phyloP scores from a whole-genome alignment of 768 basidiomycete genomes.

The Termitomyces sp. region DNA sequence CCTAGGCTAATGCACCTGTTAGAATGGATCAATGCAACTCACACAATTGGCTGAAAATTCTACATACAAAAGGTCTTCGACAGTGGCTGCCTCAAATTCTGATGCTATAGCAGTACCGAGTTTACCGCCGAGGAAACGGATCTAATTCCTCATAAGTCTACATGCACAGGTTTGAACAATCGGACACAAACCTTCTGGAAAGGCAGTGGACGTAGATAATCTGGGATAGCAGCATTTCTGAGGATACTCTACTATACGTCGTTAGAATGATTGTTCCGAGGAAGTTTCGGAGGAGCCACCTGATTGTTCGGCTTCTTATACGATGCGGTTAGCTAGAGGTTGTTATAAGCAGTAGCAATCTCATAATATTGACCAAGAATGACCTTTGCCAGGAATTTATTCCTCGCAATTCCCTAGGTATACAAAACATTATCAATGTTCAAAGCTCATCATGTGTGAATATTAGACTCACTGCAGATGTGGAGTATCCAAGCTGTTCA shows the following conservation, averaged over 20 bases:
- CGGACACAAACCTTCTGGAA: constrained; percentile 72
- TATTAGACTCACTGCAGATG: constrained; percentile 67
- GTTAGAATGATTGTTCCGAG: neutral
- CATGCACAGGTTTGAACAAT: neutral
- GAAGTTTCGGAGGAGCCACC: constrained; percentile 32
- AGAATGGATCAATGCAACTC: neutral
- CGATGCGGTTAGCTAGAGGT: constrained; percentile 75
- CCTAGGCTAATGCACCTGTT: constrained; percentile 56
- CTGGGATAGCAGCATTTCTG: constrained; percentile 77
- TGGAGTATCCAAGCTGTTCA: constrained; percentile 82
- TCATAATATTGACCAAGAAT: constrained; percentile 2
- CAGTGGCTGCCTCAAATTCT: constrained; percentile 86
- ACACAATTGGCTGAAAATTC: neutral
- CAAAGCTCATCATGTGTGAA: neutral
- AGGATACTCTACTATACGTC: constrained; percentile 75
- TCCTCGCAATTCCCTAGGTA: constrained; percentile 79
- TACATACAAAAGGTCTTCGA: constrained; percentile 85
- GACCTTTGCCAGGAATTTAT: constrained; percentile 95
- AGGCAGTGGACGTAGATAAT: constrained; percentile 78
- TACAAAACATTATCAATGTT: neutral
- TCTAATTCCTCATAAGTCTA: constrained; percentile 39
- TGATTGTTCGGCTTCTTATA: constrained; percentile 90
- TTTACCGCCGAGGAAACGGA: constrained; percentile 93
- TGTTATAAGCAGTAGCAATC: constrained; percentile 3
- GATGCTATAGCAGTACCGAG: constrained; percentile 83